Base-by-base conservation (phyloP, 805 yeast species). In the Sungouiella blattae region DNA sequence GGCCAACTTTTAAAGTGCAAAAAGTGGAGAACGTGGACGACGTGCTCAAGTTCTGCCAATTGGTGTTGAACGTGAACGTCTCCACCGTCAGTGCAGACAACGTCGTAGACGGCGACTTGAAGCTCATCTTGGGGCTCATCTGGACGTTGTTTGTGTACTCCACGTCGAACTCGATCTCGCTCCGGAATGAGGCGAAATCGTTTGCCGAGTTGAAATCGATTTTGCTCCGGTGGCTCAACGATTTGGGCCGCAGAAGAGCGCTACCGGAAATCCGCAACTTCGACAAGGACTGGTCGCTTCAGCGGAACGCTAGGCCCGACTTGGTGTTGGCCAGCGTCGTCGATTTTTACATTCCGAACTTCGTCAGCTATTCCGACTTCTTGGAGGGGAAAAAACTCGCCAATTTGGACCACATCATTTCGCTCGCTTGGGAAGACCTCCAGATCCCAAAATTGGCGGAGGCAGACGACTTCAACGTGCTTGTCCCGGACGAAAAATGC, bases 401-500 rank as follows among this genome's bases (percentile, higher is more conserved):
- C 28, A 47, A 40, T 23, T 36, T 50, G 28, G 30, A 14, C 23
- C 23, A 38, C 14, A 71, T 77, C 1, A 51, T 79, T 18, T 46
- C 49, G 2, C 52, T 63, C 18, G 79, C 80, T 0, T 60, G 69
- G 11, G 57, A 64, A 11, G 46, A 64, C 7, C 54, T 75, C 16
- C 75, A 73, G 1, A 73, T 80, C 18, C 75, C 78, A 1, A 65
- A 60, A 31, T 55, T 80, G 33, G 65, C 78, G 4, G 81, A 77
- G 35, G 69, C 66, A 1, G 79, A 75, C 23, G 84, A 78, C 54
- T 65, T 79, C 38, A 59, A 59, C 24, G 59, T 64, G 15, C 49
- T 60, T 11, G 63, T 60, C 16, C 83, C 83, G 0, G 86, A 80
- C 43, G 87, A 80, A 43, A 71, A 75, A 43, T 69, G 80, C 26